These are phyloP conservation scores for Ophiostoma ips DNA, from an alignment of 2,329 filamentous ascomycete genomes.

Conservation along the genomic window DNA sequence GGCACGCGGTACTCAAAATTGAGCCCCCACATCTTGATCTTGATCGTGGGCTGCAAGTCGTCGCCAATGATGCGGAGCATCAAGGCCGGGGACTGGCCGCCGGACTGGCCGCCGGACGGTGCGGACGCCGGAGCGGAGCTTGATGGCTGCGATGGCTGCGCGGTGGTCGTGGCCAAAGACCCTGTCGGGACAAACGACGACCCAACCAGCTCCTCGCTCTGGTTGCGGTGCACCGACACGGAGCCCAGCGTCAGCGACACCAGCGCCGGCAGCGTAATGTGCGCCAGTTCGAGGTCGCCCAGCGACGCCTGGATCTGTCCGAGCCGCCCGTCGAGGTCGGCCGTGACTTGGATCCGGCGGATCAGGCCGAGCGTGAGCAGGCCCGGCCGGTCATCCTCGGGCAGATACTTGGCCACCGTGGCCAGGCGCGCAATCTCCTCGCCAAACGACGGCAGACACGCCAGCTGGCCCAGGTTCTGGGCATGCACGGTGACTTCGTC, in stretches of 20 bases:
- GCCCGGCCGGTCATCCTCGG: constrained; percentile 87
- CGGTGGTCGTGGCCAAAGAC: neutral
- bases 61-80: constrained; percentile 88
- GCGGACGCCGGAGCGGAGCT: constrained; percentile 9
- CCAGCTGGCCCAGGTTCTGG: constrained; percentile 48
- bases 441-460: constrained; percentile 54
- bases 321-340: constrained; percentile 54
- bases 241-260: constrained; percentile 61
- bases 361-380: constrained; percentile 61
- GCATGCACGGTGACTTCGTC: constrained; percentile 50
- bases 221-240: constrained; percentile 49
- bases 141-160: neutral
- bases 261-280: constrained; percentile 75
- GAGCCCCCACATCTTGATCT: constrained; percentile 73
- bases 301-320: constrained; percentile 48
- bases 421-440: constrained; percentile 72
- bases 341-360: constrained; percentile 43
- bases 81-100: constrained; percentile 38
- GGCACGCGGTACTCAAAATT: constrained; percentile 81
- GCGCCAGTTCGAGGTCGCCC: constrained; percentile 54
- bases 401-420: constrained; percentile 83
- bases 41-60: constrained; percentile 83
- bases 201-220: constrained; percentile 56
- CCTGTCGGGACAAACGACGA: constrained; percentile 22
- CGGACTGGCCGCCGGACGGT: neutral